phyloP scores from a whole-genome alignment of 768 basidiomycete species.

The Amanita subjunquillea region DNA sequence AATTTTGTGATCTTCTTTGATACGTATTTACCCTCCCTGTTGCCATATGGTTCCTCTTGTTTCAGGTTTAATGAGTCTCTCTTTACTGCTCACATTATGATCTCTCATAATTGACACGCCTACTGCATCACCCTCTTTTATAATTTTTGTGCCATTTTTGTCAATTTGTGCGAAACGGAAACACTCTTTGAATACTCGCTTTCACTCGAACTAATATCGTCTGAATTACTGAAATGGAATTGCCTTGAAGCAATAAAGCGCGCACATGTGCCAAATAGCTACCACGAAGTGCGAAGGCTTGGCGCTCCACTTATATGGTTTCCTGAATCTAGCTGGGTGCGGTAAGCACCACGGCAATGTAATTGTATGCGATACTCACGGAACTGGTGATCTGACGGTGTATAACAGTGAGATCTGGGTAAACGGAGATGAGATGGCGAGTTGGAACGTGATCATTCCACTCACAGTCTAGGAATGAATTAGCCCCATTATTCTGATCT shows the following conservation, averaged over 20 bases:
- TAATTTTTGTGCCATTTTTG: constrained; percentile 6
- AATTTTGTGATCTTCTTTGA: constrained; percentile 11
- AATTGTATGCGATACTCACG: constrained; percentile 19
- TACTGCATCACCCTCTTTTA: constrained; percentile 5
- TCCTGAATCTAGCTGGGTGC: constrained; percentile 25
- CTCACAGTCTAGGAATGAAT: constrained; percentile 87
- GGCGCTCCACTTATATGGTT: constrained; percentile 27
- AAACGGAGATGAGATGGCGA: constrained; percentile 5
- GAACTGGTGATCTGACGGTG: constrained; percentile 39
- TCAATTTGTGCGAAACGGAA: constrained; percentile 7
- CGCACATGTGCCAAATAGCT: constrained; percentile 3
- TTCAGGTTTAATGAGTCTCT: constrained; percentile 2
- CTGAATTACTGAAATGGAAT: background rate
- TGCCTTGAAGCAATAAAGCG: background rate
- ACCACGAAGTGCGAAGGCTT: constrained; percentile 33
- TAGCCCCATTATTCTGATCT: constrained; percentile 92
- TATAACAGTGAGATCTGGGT: constrained; percentile 34
- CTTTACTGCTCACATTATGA: constrained; percentile 2
- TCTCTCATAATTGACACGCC: constrained; percentile 3
- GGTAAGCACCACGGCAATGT: background rate
- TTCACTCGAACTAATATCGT: constrained; percentile 27
- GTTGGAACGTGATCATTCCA: constrained; percentile 7
- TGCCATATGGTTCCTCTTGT: constrained; percentile 2
- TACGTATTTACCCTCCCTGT: constrained; percentile 15
- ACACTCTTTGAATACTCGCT: constrained; percentile 4